Evolutionary conservation across 1,139 yeast species (phyloP).

Genomic region (Debaryomyces sp.): DNA sequence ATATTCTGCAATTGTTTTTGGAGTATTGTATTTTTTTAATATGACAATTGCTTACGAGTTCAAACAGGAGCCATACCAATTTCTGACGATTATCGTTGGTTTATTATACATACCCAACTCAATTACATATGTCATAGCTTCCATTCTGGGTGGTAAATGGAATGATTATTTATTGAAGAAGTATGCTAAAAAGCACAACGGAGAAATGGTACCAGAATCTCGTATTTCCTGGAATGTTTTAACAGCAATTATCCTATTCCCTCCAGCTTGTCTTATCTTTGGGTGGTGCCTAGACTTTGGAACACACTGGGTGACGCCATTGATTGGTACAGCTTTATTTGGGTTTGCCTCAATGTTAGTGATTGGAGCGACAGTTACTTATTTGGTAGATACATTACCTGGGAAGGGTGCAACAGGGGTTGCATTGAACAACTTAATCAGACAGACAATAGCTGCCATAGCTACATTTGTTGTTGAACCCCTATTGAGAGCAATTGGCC

Average conservation of each 20-base stretch:
- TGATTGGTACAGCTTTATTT: slow-evolving; percentile 77
- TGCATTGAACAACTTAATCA: slow-evolving; percentile 74
- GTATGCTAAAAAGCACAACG: slow-evolving; percentile 60
- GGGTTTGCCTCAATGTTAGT: slow-evolving; percentile 87
- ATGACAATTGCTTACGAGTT: slow-evolving; percentile 70
- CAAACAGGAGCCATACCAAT: slow-evolving; percentile 68
- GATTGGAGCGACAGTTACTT: slow-evolving; percentile 80
- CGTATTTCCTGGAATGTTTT: slow-evolving; percentile 77
- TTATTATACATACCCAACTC: slow-evolving; percentile 83
- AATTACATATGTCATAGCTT: slow-evolving; percentile 71
- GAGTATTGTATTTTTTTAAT: slow-evolving; percentile 71
- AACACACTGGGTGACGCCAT: slow-evolving; percentile 73
- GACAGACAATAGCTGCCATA: slow-evolving; percentile 74
- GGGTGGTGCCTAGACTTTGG: slow-evolving; percentile 80
- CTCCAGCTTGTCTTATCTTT: slow-evolving; percentile 68
- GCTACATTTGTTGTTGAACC: slow-evolving; percentile 82
- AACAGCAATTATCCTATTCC: slow-evolving; percentile 61
- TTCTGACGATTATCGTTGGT: slow-evolving; percentile 67
- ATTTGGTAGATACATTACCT: slow-evolving; percentile 81
- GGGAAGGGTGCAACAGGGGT: slow-evolving; percentile 91
- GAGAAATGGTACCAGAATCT: slow-evolving; percentile 73
- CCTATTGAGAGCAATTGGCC: slow-evolving; percentile 59
- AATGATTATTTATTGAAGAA: slow-evolving; percentile 62
- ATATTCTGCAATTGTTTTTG: slow-evolving; percentile 70
- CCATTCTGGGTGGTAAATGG: slow-evolving; percentile 79